A percentile compares a stretch with the other conserved stretches of the same genome.
phyloP scores from a whole-genome alignment of 2,329 filamentous ascomycete genomes.

The Diaporthe velutina region DNA sequence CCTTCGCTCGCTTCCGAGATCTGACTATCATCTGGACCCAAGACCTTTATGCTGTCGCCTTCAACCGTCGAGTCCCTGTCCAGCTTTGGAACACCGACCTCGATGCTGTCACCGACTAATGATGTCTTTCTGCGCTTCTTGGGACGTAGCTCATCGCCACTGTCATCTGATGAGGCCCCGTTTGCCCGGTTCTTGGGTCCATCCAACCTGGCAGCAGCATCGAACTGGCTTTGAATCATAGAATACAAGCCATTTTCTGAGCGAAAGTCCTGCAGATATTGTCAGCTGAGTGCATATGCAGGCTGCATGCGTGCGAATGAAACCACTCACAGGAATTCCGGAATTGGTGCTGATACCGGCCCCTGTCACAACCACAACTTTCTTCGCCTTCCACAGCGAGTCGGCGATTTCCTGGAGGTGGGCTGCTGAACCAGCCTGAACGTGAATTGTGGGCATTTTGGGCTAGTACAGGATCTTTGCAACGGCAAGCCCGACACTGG shows the following conservation, averaged over 20 bases:
- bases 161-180: constrained; percentile 46
- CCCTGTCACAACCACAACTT: constrained; percentile 79
- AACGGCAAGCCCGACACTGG: not conserved
- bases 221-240: constrained; percentile 76
- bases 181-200: constrained; percentile 47
- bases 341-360: constrained; percentile 83
- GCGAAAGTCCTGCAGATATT: constrained; percentile 71
- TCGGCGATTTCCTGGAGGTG: constrained; percentile 76
- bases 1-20: not conserved
- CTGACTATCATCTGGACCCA: not conserved
- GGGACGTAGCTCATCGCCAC: constrained; percentile 44
- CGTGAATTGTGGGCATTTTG: constrained; percentile 71
- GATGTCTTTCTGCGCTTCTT: constrained; percentile 42
- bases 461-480: not conserved
- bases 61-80: not conserved
- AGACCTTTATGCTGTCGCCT: constrained; percentile 13
- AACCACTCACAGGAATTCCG: constrained; percentile 74
- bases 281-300: constrained; percentile 41
- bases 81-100: constrained; percentile 24
- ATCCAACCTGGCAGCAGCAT: constrained; percentile 60
- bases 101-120: constrained; percentile 36
- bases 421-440: constrained; percentile 63
- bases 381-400: constrained; percentile 72
- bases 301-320: not conserved
- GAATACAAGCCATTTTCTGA: constrained; percentile 81